Percentiles rank a stretch among this genome's conserved stretches.
These are phyloP conservation scores for Hyaloscypha variabilis DNA, from an alignment of 495 filamentous ascomycete genomes.

Conservation along the genomic window DNA sequence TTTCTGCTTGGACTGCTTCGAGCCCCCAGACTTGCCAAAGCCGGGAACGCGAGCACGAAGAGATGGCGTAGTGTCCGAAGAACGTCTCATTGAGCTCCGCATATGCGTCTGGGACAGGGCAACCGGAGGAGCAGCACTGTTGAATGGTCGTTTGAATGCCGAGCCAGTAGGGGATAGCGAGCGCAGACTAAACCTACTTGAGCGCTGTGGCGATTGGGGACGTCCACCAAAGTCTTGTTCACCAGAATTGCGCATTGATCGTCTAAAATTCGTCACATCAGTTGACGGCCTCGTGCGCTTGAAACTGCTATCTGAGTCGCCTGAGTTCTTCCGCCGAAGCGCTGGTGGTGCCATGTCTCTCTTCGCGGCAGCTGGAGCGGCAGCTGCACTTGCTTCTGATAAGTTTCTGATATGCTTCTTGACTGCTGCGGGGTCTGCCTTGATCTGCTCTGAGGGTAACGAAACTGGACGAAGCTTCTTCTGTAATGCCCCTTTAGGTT, in stretches of 20 bases:
- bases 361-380: slow-evolving; percentile 17
- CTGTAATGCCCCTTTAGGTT: slow-evolving; percentile 22
- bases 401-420: slow-evolving; percentile 25
- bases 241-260: slow-evolving; percentile 29
- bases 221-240: slow-evolving; percentile 2
- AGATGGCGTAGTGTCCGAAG: slow-evolving; percentile 32
- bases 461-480: slow-evolving; percentile 28
- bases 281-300: slow-evolving; percentile 27
- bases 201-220: slow-evolving; percentile 21
- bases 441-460: slow-evolving; percentile 33
- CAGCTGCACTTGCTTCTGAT: slow-evolving; percentile 19
- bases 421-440: slow-evolving; percentile 26
- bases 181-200: slow-evolving; percentile 45
- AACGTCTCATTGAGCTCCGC: slow-evolving; percentile 52
- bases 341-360: slow-evolving; percentile 11
- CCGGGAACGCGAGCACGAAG: slow-evolving; percentile 41
- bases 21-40: slow-evolving; percentile 36
- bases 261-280: slow-evolving; percentile 17
- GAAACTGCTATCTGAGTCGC: slow-evolving; percentile 33
- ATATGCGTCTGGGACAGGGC: slow-evolving; percentile 31
- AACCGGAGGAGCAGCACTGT: slow-evolving; percentile 24
- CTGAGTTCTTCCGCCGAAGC: slow-evolving; percentile 30
- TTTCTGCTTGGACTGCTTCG: slow-evolving; percentile 14
- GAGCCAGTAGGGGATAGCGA: slow-evolving; percentile 44
- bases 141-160: slow-evolving; percentile 21